Evolutionary conservation across 2,329 filamentous ascomycete genomes (phyloP).

Genomic region (Colletotrichum magnum): DNA sequence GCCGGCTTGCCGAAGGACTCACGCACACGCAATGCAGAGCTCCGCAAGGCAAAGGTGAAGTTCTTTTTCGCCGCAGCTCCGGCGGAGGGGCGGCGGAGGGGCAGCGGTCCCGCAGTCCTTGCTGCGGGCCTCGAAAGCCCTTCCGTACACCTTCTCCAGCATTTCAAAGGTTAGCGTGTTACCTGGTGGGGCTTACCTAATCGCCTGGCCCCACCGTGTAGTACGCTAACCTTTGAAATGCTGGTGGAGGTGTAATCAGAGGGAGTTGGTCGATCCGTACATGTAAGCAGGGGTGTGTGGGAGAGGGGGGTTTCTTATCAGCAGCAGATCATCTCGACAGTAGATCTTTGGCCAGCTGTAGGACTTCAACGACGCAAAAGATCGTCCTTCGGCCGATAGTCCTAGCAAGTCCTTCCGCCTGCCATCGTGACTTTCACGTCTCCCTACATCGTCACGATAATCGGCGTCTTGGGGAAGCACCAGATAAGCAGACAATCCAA

Average conservation of each 20-base stretch:
- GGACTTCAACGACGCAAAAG: neutral
- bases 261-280: constrained; percentile 10
- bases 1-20: constrained; percentile 20
- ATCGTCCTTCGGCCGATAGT: constrained; percentile 13
- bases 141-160: neutral
- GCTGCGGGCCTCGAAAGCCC: neutral
- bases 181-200: too few species aligned
- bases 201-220: too few species aligned
- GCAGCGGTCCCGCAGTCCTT: constrained; percentile 5
- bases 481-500: constrained; percentile 14
- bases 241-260: neutral
- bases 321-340: constrained; percentile 16
- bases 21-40: neutral
- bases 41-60: neutral
- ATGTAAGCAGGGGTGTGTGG: constrained; percentile 2
- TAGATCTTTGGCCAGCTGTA: neutral
- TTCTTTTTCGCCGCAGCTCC: constrained; percentile 22
- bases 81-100: constrained; percentile 1
- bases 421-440: constrained; percentile 2
- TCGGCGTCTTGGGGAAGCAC: too few species aligned
- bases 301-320: constrained; percentile 3
- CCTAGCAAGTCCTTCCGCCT: neutral
- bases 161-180: too few species aligned
- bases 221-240: too few species aligned
- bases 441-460: neutral